Percentiles rank a stretch among this genome's conserved stretches.
Evolutionary conservation across 768 basidiomycete genomes (phyloP).

Genomic region (Tricholoma sp.): DNA sequence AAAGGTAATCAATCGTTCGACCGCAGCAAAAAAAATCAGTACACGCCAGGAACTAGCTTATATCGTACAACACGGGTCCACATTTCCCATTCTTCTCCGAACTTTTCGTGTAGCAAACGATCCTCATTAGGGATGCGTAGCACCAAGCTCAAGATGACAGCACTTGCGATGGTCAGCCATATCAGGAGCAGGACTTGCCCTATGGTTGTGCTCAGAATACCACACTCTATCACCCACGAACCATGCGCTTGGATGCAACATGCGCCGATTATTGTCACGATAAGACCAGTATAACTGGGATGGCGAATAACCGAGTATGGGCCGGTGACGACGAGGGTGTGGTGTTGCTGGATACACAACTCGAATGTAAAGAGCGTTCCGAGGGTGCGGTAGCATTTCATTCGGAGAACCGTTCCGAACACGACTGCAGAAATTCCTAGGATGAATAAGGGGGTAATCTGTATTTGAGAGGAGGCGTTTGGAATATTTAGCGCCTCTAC

Average conservation of each 20-base stretch:
- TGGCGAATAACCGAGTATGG: slow-evolving; percentile 35
- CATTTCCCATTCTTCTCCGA: slow-evolving; percentile 21
- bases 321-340: slow-evolving; percentile 27
- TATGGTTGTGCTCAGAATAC: slow-evolving; percentile 16
- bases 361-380: slow-evolving; percentile 35
- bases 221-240: slow-evolving; percentile 31
- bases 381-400: slow-evolving; percentile 29
- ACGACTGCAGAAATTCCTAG: slow-evolving; percentile 25
- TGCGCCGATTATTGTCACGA: slow-evolving; percentile 24
- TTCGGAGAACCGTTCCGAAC: slow-evolving; percentile 27
- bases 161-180: slow-evolving; percentile 20
- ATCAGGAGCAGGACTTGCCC: slow-evolving; percentile 15
- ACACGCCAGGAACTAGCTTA: slow-evolving; percentile 28
- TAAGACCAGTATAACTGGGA: slow-evolving; percentile 34
- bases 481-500: slow-evolving; percentile 11
- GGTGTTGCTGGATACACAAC: slow-evolving; percentile 26
- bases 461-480: slow-evolving; percentile 11
- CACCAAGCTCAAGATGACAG: slow-evolving; percentile 21
- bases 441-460: slow-evolving; percentile 22
- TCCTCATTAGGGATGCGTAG: slow-evolving; percentile 31
- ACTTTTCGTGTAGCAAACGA: slow-evolving; percentile 21
- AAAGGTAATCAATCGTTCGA: no score
- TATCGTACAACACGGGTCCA: slow-evolving; percentile 28
- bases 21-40: slow-evolving; percentile 9
- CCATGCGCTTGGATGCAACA: slow-evolving; percentile 20